Conservation (phyloP, 1,284 basidiomycete species). For the Ganoderma sinense region DNA sequence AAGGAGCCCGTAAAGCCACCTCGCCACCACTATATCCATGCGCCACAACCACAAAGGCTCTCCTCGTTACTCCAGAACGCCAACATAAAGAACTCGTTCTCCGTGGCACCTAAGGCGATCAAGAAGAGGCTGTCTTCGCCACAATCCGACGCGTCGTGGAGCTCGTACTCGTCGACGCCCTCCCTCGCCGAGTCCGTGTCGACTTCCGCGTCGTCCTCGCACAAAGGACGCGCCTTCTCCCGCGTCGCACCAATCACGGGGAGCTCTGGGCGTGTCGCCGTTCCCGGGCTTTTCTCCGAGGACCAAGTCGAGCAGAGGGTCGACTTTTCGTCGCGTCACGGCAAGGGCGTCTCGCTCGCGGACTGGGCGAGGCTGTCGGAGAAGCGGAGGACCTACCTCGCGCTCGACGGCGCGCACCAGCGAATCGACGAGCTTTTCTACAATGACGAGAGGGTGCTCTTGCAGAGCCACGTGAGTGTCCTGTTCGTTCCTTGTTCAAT, state of each 20-base stretch:
- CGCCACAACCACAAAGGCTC: conserved; percentile 7
- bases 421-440: conserved; percentile 16
- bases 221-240: background rate
- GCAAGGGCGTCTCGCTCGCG: conserved; percentile 15
- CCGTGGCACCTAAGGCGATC: too few relatives aligned
- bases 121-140: background rate
- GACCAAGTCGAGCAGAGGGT: conserved; percentile 3
- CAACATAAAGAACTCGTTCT: background rate
- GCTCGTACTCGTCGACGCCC: background rate
- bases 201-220: background rate
- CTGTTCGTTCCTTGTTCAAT: too few relatives aligned
- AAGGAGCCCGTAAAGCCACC: background rate
- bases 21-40: background rate
- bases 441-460: conserved; percentile 10
- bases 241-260: background rate
- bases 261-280: conserved; percentile 4
- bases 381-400: conserved; percentile 15
- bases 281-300: conserved; percentile 18
- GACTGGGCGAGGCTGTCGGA: conserved; percentile 24
- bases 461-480: conserved; percentile 23
- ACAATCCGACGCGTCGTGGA: conserved; percentile 1
- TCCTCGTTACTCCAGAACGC: background rate
- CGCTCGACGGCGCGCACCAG: conserved; percentile 12
- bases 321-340: conserved; percentile 4
- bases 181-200: background rate